Evolutionary conservation across 495 filamentous ascomycete species (phyloP).

Genomic region (Neurospora sp.): DNA sequence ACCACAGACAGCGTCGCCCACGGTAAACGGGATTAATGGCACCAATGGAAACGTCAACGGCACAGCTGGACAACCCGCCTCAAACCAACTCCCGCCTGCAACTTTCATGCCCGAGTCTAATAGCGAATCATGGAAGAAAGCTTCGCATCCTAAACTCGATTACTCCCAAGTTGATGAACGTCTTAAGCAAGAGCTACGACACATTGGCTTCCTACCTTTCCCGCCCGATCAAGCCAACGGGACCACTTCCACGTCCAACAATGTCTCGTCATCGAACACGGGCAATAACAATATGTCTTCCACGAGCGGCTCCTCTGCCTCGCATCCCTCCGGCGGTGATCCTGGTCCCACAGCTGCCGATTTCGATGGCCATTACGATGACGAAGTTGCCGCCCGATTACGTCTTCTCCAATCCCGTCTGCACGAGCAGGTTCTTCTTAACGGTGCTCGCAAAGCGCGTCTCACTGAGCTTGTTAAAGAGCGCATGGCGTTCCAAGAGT

Average conservation of each 20-base stretch:
- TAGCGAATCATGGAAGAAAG: constrained; percentile 47
- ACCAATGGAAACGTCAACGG: constrained; percentile 23
- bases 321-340: constrained; percentile 14
- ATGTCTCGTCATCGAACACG: constrained; percentile 59
- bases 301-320: constrained; percentile 40
- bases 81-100: constrained; percentile 47
- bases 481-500: constrained; percentile 90
- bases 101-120: constrained; percentile 67
- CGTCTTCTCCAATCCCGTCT: constrained; percentile 76
- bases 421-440: constrained; percentile 67
- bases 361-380: constrained; percentile 84
- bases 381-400: constrained; percentile 84
- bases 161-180: constrained; percentile 81
- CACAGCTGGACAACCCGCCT: constrained; percentile 7
- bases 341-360: constrained; percentile 35
- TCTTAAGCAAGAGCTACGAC: constrained; percentile 80
- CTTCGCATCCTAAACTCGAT: constrained; percentile 57
- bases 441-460: constrained; percentile 80
- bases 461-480: constrained; percentile 79
- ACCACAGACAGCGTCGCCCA: constrained; percentile 8
- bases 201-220: constrained; percentile 76
- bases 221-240: constrained; percentile 39
- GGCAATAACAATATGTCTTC: constrained; percentile 62
- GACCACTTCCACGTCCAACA: constrained; percentile 44
- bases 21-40: constrained; percentile 41